Evolutionary conservation across 805 yeast species (phyloP).

Genomic region (Priceomyces castillae): DNA sequence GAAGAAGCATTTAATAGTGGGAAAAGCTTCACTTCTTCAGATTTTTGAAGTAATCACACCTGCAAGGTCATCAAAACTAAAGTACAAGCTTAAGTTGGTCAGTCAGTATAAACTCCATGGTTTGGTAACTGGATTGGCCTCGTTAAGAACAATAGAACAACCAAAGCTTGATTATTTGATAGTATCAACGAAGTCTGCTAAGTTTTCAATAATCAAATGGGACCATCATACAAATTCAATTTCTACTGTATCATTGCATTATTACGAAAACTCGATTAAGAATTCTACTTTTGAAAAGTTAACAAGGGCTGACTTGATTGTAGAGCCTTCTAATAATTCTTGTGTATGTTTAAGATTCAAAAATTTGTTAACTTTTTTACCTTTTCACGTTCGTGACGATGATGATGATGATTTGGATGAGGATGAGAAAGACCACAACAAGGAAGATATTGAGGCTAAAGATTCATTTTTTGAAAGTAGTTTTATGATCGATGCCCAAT

Average conservation of each 20-base stretch:
- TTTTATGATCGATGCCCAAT: slow-evolving; percentile 53
- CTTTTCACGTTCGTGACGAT: slow-evolving; percentile 48
- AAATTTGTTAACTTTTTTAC: slow-evolving; percentile 70
- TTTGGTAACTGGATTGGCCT: slow-evolving; percentile 53
- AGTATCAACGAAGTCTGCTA: slow-evolving; percentile 70
- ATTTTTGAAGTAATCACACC: slow-evolving; percentile 45
- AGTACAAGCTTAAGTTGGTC: slow-evolving; percentile 33
- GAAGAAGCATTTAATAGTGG: slow-evolving; percentile 58
- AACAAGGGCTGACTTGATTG: slow-evolving; percentile 45
- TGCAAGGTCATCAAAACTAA: slow-evolving; percentile 18
- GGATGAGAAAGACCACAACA: slow-evolving; percentile 15
- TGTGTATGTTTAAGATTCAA: slow-evolving; percentile 60
- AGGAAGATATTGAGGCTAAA: slow-evolving; percentile 1
- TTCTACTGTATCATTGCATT: slow-evolving; percentile 79
- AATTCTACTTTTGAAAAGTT: slow-evolving; percentile 44
- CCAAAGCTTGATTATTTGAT: slow-evolving; percentile 57
- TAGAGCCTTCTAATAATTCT: slow-evolving; percentile 57
- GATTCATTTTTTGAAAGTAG: slow-evolving; percentile 45
- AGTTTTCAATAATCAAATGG: slow-evolving; percentile 75
- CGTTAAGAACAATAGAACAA: slow-evolving; percentile 47
- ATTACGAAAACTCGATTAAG: slow-evolving; percentile 69
- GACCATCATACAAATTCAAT: slow-evolving; percentile 51
- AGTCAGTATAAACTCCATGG: slow-evolving; percentile 77
- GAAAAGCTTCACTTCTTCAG: slow-evolving; percentile 68
- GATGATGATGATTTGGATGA: slow-evolving; percentile 35